These are phyloP conservation scores for Stenocarpella maydis DNA, from an alignment of 2,329 filamentous ascomycete genomes.

Conservation along the genomic window DNA sequence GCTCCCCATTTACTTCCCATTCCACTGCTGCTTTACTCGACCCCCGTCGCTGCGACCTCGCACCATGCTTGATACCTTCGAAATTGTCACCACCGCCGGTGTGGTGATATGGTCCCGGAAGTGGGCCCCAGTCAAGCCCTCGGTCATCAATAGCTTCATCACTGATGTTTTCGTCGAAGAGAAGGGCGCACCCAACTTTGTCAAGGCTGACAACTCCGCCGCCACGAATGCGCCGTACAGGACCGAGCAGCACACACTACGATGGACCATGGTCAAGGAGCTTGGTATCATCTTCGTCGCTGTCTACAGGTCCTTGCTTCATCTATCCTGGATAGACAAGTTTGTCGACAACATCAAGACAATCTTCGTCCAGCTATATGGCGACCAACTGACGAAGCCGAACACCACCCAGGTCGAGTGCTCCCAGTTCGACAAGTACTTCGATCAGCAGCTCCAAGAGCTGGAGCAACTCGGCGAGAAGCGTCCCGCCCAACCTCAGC, in stretches of 20 bases:
- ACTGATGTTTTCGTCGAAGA: slow-evolving; percentile 98
- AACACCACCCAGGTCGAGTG: slow-evolving; percentile 83
- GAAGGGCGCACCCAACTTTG: slow-evolving; percentile 70
- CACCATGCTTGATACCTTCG: slow-evolving; percentile 92
- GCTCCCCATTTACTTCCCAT: not conserved
- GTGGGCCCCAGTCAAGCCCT: slow-evolving; percentile 80
- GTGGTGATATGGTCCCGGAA: slow-evolving; percentile 96
- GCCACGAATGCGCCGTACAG: slow-evolving; percentile 78
- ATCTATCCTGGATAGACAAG: slow-evolving; percentile 96
- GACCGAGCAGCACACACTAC: slow-evolving; percentile 92
- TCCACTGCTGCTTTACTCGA: not conserved
- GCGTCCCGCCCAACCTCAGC: slow-evolving; percentile 40
- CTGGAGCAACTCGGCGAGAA: slow-evolving; percentile 67
- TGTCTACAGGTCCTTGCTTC: slow-evolving; percentile 94
- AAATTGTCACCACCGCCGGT: slow-evolving; percentile 94
- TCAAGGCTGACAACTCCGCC: slow-evolving; percentile 66
- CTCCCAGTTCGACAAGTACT: slow-evolving; percentile 85
- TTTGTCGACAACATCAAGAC: slow-evolving; percentile 94
- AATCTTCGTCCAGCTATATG: slow-evolving; percentile 90
- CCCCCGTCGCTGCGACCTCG: not conserved
- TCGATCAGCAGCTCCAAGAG: slow-evolving; percentile 89
- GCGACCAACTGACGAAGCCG: slow-evolving; percentile 82
- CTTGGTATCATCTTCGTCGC: slow-evolving; percentile 97
- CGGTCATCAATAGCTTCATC: slow-evolving; percentile 93
- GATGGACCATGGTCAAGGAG: slow-evolving; percentile 93